Conservation (phyloP, 2,329 filamentous ascomycete genomes). For the Phaeosphaeria sp. region DNA sequence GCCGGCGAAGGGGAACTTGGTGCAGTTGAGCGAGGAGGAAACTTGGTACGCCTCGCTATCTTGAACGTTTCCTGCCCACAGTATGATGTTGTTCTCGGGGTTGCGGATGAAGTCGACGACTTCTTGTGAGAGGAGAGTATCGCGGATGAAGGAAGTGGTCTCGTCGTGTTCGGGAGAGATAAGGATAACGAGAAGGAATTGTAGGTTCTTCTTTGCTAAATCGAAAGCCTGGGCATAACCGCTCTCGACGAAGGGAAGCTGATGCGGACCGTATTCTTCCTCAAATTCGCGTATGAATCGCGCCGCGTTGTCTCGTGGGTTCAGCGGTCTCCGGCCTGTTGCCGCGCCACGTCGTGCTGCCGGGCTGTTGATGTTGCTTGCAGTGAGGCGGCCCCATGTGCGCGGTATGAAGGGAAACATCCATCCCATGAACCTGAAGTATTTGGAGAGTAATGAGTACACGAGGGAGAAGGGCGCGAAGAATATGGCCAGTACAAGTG, state of each 20-base stretch:
- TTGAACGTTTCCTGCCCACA: conserved; percentile 93
- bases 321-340: conserved; percentile 74
- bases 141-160: conserved; percentile 78
- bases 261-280: conserved; percentile 81
- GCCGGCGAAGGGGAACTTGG: conserved; percentile 89
- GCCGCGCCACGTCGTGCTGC: conserved; percentile 61
- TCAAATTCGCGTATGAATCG: conserved; percentile 93
- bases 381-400: conserved; percentile 59
- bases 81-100: conserved; percentile 76
- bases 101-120: conserved; percentile 77
- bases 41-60: conserved; percentile 96
- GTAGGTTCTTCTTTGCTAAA: conserved; percentile 85
- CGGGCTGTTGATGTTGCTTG: conserved; percentile 51
- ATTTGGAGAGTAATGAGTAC: conserved; percentile 72
- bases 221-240: conserved; percentile 94
- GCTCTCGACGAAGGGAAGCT: conserved; percentile 80
- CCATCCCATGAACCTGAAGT: conserved; percentile 77
- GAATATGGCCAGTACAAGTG: conserved; percentile 77
- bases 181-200: conserved; percentile 87
- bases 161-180: conserved; percentile 95
- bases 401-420: conserved; percentile 82
- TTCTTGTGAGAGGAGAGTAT: conserved; percentile 79
- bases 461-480: conserved; percentile 82
- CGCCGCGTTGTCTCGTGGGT: conserved; percentile 85
- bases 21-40: conserved; percentile 82